Conservation (phyloP, 768 basidiomycete species). For the Russula foetens region DNA sequence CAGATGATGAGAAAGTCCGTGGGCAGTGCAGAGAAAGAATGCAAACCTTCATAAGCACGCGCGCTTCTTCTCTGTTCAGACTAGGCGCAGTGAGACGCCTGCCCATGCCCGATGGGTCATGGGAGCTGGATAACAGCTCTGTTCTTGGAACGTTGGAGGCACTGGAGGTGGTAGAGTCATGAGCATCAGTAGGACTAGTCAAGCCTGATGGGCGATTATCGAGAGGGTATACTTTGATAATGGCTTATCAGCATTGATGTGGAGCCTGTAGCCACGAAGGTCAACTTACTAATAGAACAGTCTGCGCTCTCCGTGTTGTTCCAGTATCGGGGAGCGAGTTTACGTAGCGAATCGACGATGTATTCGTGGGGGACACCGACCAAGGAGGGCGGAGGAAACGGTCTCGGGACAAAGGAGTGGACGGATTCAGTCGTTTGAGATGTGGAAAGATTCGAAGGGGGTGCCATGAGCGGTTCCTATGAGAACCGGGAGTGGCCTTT, state of each 20-base stretch:
- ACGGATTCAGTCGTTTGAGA: conserved; percentile 17
- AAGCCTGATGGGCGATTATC: background rate
- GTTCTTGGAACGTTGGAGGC: conserved; percentile 5
- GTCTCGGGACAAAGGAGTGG: conserved; percentile 42
- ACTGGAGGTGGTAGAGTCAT: background rate
- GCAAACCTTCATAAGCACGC: conserved; percentile 55
- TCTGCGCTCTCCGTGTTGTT: conserved; percentile 68
- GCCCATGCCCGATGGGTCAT: conserved; percentile 37
- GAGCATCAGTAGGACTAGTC: background rate
- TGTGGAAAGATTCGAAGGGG: conserved; percentile 11
- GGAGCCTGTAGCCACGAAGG: background rate
- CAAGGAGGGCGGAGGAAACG: conserved; percentile 58
- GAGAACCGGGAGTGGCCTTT: background rate
- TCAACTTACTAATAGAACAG: conserved; percentile 58
- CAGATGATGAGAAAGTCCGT: conserved; percentile 5
- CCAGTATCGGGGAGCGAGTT: conserved; percentile 63
- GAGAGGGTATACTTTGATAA: conserved; percentile 11
- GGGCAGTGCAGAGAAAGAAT: background rate
- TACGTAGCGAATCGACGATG: conserved; percentile 60
- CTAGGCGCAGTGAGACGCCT: conserved; percentile 47
- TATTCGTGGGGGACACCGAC: conserved; percentile 63
- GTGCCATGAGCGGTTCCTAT: conserved; percentile 10
- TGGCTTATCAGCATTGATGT: background rate
- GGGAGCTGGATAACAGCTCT: conserved; percentile 21
- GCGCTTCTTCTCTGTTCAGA: conserved; percentile 38